Evolutionary conservation across 345 rosid species (phyloP), one percentile per base, ranked within the genome.

Genomic region (Euphorbia pulcherrima): DNA sequence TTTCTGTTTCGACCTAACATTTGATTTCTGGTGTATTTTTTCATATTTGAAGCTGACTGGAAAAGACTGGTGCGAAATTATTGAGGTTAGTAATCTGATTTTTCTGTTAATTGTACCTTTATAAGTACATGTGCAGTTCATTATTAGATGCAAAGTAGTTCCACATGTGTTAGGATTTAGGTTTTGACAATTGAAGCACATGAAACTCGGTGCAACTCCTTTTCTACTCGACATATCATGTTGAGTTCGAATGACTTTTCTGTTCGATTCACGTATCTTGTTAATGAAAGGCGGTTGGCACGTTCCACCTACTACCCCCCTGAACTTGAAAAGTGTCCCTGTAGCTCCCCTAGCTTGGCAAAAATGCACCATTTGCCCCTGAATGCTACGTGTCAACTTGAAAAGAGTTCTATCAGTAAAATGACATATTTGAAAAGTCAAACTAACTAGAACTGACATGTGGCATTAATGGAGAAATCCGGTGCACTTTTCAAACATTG

Each of bases 1-100:
- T 50, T 9, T 13, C 23, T 30, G 18, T 28, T 27, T 20, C 11
- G 14, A 8, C 54, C 44, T n/a, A 12, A 13, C 23, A n/a, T 27
- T 5, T 41, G 17, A 29, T 57, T 33, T 72, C 84, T 82, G 69
- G 86, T 71, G 66, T 67, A 18, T 65, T 26, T 62, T 77, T 20
- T 77, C 60, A 64, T 75, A 1, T 66, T 79, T 82, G 73, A 82
- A 92, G 98, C 56, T 92, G 78, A 72, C 69, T 8, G 92, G 91
- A 68, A 83, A 84, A 53, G 96, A 82, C 64, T 92, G 98, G 98
- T 77, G 82, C 57, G 54, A 84, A 65, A 71, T 78, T 61, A 74
- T 92, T 75, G 92, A 92, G 95, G 98, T 92, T 78, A 79, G 93
- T 64, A 70, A 66, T 61, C 67, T 56, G 33, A 41, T 50, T 74